These are phyloP conservation scores for Suhomyces panamericanus DNA, from an alignment of 1,139 yeast genomes.

Conservation along the genomic window DNA sequence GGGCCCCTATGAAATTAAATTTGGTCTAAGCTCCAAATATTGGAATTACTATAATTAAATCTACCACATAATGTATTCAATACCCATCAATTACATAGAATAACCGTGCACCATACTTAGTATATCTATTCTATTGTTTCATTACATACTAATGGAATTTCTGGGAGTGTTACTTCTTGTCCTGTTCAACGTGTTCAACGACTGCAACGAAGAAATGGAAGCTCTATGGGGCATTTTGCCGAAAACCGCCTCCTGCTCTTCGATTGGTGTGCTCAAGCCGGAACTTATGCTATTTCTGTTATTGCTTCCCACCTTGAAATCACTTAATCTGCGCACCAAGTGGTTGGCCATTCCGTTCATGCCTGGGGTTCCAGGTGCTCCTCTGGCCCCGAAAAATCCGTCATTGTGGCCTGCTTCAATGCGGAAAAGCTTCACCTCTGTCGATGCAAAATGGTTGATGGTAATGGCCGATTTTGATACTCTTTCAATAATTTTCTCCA, in stretches of 20 bases:
- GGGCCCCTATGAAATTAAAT: no score
- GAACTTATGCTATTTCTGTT: conserved; percentile 29
- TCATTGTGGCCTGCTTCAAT: conserved; percentile 44
- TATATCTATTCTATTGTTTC: no score
- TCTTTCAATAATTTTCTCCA: conserved; percentile 18
- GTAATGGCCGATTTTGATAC: conserved; percentile 31
- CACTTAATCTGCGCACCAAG: conserved; percentile 50
- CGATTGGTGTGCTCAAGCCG: conserved; percentile 29
- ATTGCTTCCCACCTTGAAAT: conserved; percentile 34
- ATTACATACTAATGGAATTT: conserved; percentile 34
- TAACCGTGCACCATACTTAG: no score
- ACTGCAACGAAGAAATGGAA: conserved; percentile 43
- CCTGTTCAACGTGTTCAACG: conserved; percentile 44
- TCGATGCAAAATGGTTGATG: conserved; percentile 61
- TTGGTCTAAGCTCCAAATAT: no score
- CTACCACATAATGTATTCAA: no score
- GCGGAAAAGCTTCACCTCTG: conserved; percentile 60
- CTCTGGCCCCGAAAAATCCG: conserved; percentile 35
- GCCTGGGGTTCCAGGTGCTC: conserved; percentile 34
- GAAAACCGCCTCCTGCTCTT: conserved; percentile 30
- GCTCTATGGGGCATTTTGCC: conserved; percentile 23
- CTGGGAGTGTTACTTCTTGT: conserved; percentile 42
- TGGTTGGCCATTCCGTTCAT: conserved; percentile 46
- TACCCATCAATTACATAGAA: no score
- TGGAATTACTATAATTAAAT: no score